phyloP scores from a whole-genome alignment of 257 asterid genomes.

The Petrea volubilis region DNA sequence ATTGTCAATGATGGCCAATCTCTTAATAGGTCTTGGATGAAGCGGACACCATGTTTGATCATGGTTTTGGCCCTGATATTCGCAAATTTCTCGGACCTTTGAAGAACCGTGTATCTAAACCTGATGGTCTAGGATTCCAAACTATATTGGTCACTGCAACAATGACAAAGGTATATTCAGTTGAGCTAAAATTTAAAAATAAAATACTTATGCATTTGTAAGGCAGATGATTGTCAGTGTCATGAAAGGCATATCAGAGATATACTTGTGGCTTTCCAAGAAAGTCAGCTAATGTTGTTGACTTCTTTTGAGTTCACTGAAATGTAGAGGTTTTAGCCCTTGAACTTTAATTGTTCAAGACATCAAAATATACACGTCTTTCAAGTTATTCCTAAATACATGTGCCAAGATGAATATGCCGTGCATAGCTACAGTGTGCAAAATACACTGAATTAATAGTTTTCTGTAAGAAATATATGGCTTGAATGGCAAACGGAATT shows the following conservation, averaged over 20 bases:
- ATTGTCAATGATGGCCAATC: constrained; percentile 21
- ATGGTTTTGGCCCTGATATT: constrained; percentile 95
- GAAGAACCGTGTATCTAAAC: constrained; percentile 73
- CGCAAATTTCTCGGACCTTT: constrained; percentile 87
- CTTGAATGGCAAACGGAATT: not conserved
- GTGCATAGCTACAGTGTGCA: not conserved
- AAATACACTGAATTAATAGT: not conserved
- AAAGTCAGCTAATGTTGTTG: not conserved
- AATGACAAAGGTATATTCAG: constrained; percentile 77
- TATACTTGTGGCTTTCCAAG: not conserved
- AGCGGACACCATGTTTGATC: constrained; percentile 99
- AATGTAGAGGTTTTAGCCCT: not conserved
- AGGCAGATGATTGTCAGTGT: not conserved
- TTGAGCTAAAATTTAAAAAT: constrained; percentile 5
- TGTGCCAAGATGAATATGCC: not conserved
- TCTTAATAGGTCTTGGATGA: constrained; percentile 91
- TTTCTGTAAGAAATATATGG: not conserved
- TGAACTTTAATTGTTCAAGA: constrained; percentile 2
- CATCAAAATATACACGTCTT: not conserved
- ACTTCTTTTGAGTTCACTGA: not conserved
- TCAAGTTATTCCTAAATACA: not conserved
- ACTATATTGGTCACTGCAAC: constrained; percentile 96
- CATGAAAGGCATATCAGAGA: not conserved
- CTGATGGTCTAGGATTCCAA: constrained; percentile 76
- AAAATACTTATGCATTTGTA: not conserved